phyloP scores from a whole-genome alignment of 2,329 filamentous ascomycete species.

The Xylariaceae sp. region DNA sequence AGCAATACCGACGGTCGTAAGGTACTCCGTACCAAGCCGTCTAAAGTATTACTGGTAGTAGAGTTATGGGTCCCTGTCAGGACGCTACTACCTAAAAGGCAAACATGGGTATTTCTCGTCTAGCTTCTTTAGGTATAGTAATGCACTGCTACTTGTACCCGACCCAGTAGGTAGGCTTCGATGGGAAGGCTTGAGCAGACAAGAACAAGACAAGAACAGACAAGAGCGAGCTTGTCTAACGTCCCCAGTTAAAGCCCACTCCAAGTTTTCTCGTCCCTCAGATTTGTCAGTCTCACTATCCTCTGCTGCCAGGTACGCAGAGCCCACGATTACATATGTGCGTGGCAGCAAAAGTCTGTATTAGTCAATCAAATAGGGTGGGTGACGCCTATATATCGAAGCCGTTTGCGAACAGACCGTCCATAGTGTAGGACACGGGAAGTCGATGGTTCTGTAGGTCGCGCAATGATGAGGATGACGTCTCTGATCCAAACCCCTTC shows the following conservation, averaged over 20 bases:
- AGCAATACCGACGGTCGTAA: constrained; percentile 31
- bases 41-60: neutral
- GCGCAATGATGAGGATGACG: constrained; percentile 5
- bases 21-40: constrained; percentile 11
- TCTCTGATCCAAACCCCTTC: constrained; percentile 12
- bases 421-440: constrained; percentile 1
- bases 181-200: too few species aligned
- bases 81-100: constrained; percentile 15
- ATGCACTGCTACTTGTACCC: neutral
- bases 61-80: constrained; percentile 16
- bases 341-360: neutral
- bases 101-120: neutral
- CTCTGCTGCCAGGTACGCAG: too few species aligned
- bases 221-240: too few species aligned
- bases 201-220: too few species aligned
- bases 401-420: constrained; percentile 19
- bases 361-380: constrained; percentile 6
- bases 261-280: constrained; percentile 6
- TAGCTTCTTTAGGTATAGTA: constrained; percentile 10
- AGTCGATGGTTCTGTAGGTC: constrained; percentile 15
- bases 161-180: neutral
- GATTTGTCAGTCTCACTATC: constrained; percentile 20
- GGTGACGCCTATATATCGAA: too few species aligned
- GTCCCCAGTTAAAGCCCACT: too few species aligned
- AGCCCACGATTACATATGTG: neutral